A percentile compares a stretch with the other conserved stretches of the same genome.
These are phyloP conservation scores for Colletotrichum lini DNA, from an alignment of 2,329 filamentous ascomycete species.

Conservation along the genomic window DNA sequence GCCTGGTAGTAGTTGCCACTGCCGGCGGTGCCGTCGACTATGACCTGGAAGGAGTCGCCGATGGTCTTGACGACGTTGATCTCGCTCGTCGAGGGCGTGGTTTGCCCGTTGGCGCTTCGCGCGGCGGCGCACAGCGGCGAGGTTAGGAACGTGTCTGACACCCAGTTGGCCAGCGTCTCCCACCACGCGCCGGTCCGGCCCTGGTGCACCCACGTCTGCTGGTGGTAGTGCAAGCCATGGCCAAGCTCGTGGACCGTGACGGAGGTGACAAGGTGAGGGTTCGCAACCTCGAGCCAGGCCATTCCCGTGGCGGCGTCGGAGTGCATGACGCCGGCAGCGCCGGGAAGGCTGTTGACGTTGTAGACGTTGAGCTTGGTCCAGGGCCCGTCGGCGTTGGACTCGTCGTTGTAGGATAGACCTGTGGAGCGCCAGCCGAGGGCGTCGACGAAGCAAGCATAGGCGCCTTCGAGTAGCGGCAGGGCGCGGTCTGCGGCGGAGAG, in stretches of 20 bases:
- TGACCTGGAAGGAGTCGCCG: constrained; percentile 59
- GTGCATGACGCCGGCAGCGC: constrained; percentile 60
- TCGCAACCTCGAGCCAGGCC: constrained; percentile 59
- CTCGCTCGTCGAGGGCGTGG: constrained; percentile 49
- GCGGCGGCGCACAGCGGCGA: constrained; percentile 58
- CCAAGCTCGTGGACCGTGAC: constrained; percentile 65
- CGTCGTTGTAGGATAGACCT: constrained; percentile 53
- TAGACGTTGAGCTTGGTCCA: constrained; percentile 64
- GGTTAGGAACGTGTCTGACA: constrained; percentile 64
- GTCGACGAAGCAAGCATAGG: constrained; percentile 57
- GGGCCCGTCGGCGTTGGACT: constrained; percentile 48
- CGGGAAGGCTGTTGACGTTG: constrained; percentile 52
- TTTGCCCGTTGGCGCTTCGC: constrained; percentile 51
- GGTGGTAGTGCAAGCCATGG: constrained; percentile 62
- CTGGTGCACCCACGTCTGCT: constrained; percentile 61
- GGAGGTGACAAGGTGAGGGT: constrained; percentile 54
- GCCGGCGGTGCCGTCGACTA: constrained; percentile 43
- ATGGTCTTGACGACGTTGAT: constrained; percentile 62
- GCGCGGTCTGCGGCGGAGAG: constrained; percentile 45
- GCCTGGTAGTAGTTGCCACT: constrained; percentile 66
- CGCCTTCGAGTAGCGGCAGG: constrained; percentile 60
- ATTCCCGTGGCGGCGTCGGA: constrained; percentile 56
- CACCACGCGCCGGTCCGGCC: constrained; percentile 63
- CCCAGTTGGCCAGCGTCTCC: constrained; percentile 65
- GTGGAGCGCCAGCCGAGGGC: constrained; percentile 57